phyloP scores from a whole-genome alignment of 2,329 filamentous ascomycete species.

The Aureobasidium musti region DNA sequence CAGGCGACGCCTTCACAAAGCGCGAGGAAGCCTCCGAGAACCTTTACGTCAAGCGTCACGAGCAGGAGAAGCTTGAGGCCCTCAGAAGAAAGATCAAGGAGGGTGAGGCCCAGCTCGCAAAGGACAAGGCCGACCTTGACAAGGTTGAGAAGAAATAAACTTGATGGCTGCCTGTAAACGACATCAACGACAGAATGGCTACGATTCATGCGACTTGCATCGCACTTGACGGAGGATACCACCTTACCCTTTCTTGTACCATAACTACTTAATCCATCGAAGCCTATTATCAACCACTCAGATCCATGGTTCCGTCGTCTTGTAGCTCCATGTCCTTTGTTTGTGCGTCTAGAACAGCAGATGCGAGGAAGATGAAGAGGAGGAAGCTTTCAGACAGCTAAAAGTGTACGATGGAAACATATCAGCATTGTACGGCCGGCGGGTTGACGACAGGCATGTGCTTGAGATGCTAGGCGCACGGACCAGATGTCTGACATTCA shows the following conservation, averaged over 20 bases:
- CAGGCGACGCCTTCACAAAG: conserved; percentile 86
- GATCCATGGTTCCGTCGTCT: neutral
- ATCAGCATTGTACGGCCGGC: neutral
- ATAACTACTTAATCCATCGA: conserved; percentile 25
- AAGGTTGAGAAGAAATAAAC: conserved; percentile 33
- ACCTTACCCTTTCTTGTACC: conserved; percentile 17
- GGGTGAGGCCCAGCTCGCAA: conserved; percentile 36
- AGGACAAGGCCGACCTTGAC: conserved; percentile 39
- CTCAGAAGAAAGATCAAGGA: conserved; percentile 43
- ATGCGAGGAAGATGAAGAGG: neutral
- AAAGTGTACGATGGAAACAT: too few relatives aligned
- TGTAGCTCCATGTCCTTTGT: neutral
- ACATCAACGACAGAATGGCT: conserved; percentile 10
- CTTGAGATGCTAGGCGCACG: neutral
- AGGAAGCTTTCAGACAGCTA: neutral
- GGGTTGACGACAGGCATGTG: neutral
- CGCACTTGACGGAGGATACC: conserved; percentile 6
- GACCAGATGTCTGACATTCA: neutral
- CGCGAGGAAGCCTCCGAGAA: conserved; percentile 88
- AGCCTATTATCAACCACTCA: conserved; percentile 1
- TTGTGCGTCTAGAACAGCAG: neutral
- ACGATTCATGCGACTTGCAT: conserved; percentile 17
- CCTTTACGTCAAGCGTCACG: conserved; percentile 79
- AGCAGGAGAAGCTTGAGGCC: conserved; percentile 72
- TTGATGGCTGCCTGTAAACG: conserved; percentile 11